Conservation (phyloP, 2,329 filamentous ascomycete species). For the Verticillium klebahnii region DNA sequence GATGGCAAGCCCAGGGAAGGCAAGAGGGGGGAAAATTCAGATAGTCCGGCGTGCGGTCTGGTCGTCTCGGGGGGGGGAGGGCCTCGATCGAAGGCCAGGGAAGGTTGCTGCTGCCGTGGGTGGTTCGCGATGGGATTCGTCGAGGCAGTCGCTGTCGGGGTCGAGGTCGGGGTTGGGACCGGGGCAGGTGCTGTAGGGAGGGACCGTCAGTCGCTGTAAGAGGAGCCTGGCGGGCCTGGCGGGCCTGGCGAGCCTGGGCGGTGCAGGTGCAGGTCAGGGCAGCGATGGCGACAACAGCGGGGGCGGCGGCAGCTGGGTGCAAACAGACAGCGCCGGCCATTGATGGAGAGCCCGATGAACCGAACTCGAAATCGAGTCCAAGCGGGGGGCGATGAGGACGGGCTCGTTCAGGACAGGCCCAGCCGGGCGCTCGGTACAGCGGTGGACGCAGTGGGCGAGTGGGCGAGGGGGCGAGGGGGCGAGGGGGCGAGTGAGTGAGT, state of each 20-base stretch:
- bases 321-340: not conserved
- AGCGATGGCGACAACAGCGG: not conserved
- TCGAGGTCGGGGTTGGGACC: not conserved
- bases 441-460: not conserved
- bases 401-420: not conserved
- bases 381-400: not conserved
- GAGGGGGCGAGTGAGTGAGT: not conserved
- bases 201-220: not conserved
- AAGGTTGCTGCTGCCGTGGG: not conserved
- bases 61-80: too few relatives aligned
- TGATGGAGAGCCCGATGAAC: not conserved
- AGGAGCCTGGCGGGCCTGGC: not conserved
- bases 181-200: not conserved
- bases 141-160: not conserved
- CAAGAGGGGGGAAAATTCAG: not conserved
- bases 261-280: not conserved
- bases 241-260: not conserved
- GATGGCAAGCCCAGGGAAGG: not conserved
- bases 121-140: not conserved
- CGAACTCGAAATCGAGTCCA: not conserved
- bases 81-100: not conserved
- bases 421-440: not conserved
- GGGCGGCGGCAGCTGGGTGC: not conserved
- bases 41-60: not conserved
- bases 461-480: too few relatives aligned